Percentiles rank a stretch among this genome's conserved stretches.
Conservation (phyloP, 768 basidiomycete species). For the Rhodotorula diobovata region DNA sequence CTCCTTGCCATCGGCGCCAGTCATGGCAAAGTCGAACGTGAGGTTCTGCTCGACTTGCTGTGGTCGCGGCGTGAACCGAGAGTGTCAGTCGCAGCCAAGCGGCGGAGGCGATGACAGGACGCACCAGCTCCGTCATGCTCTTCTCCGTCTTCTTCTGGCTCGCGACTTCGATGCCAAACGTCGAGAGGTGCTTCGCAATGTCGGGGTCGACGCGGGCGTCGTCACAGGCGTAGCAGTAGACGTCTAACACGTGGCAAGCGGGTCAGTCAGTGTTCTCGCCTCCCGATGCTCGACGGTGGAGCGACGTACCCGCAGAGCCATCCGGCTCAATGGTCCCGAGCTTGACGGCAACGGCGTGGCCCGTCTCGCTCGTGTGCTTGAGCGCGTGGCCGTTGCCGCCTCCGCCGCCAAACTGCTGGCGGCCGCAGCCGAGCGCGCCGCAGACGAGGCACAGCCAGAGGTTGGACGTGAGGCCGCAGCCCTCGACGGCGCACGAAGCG, state of each 20-base stretch:
- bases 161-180: slow-evolving; percentile 81
- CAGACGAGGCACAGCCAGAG: slow-evolving; percentile 94
- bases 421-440: slow-evolving; percentile 81
- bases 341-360: slow-evolving; percentile 81
- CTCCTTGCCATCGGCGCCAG: slow-evolving; percentile 76
- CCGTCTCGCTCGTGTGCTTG: slow-evolving; percentile 64
- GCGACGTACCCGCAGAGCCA: slow-evolving; percentile 69
- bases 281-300: background rate
- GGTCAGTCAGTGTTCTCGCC: background rate
- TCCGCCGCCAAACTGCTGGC: slow-evolving; percentile 59
- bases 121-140: slow-evolving; percentile 87
- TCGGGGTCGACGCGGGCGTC: slow-evolving; percentile 76
- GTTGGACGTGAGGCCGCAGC: slow-evolving; percentile 83
- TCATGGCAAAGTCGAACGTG: slow-evolving; percentile 87
- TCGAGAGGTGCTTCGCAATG: slow-evolving; percentile 64
- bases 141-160: slow-evolving; percentile 87
- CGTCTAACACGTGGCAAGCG: slow-evolving; percentile 54
- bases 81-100: slow-evolving; percentile 13
- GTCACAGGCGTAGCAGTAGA: slow-evolving; percentile 89
- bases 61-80: background rate
- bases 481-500: slow-evolving; percentile 61
- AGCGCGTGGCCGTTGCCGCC: slow-evolving; percentile 86
- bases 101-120: slow-evolving; percentile 37
- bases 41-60: slow-evolving; percentile 97
- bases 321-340: slow-evolving; percentile 95